These are phyloP conservation scores for Arthrobotrys conoides DNA, from an alignment of 2,329 filamentous ascomycete species.

Conservation along the genomic window DNA sequence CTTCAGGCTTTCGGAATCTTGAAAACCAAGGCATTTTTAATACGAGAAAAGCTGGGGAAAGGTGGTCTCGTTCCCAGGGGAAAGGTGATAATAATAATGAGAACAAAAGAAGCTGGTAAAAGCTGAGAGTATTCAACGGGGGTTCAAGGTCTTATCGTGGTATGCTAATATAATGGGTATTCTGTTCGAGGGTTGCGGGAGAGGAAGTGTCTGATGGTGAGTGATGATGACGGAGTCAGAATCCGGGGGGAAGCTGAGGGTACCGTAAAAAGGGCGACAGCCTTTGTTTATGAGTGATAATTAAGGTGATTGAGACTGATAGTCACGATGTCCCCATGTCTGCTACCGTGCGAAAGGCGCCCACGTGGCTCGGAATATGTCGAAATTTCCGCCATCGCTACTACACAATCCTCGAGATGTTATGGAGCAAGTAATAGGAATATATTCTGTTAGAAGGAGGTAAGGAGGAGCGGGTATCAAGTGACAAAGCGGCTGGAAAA, in stretches of 20 bases:
- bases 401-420: too few relatives aligned
- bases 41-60: background rate
- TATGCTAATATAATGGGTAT: background rate
- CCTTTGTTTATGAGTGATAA: conserved; percentile 4
- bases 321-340: background rate
- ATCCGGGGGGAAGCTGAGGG: background rate
- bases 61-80: too few relatives aligned
- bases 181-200: background rate
- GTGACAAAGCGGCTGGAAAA: background rate
- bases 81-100: background rate
- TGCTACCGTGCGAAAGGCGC: background rate
- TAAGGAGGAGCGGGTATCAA: conserved; percentile 15
- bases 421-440: background rate
- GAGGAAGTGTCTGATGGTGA: background rate
- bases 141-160: background rate
- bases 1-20: background rate
- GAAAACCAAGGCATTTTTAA: background rate
- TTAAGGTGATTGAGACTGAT: conserved; percentile 44
- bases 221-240: background rate
- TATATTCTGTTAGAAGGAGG: background rate
- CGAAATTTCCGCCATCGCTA: background rate
- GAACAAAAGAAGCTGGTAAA: background rate
- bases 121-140: too few relatives aligned
- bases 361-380: background rate
- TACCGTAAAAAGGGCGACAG: background rate